Evolutionary conservation across 768 basidiomycete genomes (phyloP).

Genomic region (Pulveroboletus sp.): DNA sequence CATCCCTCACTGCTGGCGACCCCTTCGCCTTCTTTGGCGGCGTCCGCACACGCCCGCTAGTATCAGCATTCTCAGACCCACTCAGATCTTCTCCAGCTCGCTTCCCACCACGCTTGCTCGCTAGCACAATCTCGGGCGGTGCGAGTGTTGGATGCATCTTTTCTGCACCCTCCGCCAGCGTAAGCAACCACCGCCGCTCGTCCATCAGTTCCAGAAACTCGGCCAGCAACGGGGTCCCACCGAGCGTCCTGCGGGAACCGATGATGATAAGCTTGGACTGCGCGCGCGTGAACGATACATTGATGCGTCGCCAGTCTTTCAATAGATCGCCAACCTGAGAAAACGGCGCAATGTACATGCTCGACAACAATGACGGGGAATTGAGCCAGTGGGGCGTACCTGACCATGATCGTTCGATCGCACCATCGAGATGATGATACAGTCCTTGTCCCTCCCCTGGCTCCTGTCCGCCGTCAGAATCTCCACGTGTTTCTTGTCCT

Average conservation of each 20-base stretch:
- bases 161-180: conserved; percentile 53
- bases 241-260: conserved; percentile 78
- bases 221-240: conserved; percentile 51
- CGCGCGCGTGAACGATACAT: conserved; percentile 94
- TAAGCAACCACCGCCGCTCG: conserved; percentile 62
- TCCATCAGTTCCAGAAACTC: conserved; percentile 81
- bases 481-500: conserved; percentile 57
- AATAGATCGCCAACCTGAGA: conserved; percentile 83
- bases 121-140: conserved; percentile 7
- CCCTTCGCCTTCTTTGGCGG: conserved; percentile 37
- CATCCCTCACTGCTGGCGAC: conserved; percentile 26
- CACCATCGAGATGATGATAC: conserved; percentile 89
- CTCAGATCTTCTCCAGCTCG: conserved; percentile 1
- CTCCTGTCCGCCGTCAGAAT: conserved; percentile 89
- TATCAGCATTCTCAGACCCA: not conserved
- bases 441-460: conserved; percentile 95
- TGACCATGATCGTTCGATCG: conserved; percentile 74
- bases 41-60: conserved; percentile 1
- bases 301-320: conserved; percentile 94
- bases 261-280: conserved; percentile 86
- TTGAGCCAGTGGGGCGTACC: conserved; percentile 42
- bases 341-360: not conserved
- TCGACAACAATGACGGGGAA: not conserved
- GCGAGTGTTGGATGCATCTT: conserved; percentile 39
- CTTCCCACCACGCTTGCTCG: conserved; percentile 15